These are phyloP conservation scores for Ceratobasidium sp. DNA, from an alignment of 1,284 basidiomycete species.

Conservation along the genomic window DNA sequence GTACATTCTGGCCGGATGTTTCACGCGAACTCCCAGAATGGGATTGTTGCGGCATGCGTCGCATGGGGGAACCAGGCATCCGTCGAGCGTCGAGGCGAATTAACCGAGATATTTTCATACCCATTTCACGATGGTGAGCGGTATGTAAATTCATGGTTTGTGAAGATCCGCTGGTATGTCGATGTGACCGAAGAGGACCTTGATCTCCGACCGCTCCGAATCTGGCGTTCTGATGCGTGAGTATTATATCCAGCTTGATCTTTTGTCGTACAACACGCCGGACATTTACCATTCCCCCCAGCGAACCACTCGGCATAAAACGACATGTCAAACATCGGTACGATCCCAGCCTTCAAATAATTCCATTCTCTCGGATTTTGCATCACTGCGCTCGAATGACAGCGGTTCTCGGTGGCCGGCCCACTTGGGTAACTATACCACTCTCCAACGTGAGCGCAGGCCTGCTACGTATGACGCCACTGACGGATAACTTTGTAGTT, in stretches of 20 bases:
- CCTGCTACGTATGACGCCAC: neutral
- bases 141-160: neutral
- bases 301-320: neutral
- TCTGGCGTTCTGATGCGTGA: constrained; percentile 11
- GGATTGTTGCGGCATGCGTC: constrained; percentile 15
- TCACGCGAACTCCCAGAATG: constrained; percentile 10
- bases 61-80: neutral
- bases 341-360: neutral
- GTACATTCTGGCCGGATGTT: neutral
- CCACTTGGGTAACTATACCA: constrained; percentile 4
- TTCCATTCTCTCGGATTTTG: neutral
- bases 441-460: neutral
- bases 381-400: constrained; percentile 8
- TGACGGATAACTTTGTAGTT: neutral
- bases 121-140: neutral
- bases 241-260: neutral
- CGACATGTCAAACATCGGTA: neutral
- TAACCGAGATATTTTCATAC: constrained; percentile 13
- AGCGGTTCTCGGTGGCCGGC: neutral
- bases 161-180: constrained; percentile 19
- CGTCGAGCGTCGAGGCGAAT: constrained; percentile 2
- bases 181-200: neutral
- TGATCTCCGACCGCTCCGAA: neutral
- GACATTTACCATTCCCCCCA: neutral
- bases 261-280: neutral